Evolutionary conservation across 805 yeast species (phyloP), one percentile per base, ranked within the genome.

Genomic region (Monosporozyma aerobia): DNA sequence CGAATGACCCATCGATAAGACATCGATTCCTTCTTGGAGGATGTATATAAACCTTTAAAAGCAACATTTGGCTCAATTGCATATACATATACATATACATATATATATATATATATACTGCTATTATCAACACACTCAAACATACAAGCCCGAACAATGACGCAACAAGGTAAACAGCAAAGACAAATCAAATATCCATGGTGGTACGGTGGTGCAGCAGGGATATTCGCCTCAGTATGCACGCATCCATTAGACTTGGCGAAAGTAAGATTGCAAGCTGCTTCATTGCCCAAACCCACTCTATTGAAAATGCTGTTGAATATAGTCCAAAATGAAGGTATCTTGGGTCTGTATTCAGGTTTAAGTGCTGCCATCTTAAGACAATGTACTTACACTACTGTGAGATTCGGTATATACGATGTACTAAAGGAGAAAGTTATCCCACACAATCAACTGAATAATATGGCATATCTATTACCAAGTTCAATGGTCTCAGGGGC

Each of bases 161-260:
- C 44, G 5, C 45, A 43, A 43, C 45, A 43, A 43, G 30, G 16
- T 11, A 49, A 19, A 43, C n/a, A 19, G 29, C 35, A 41, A 23
- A 40, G 51, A 33, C 41, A 44, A 29, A 53, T 62, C 11, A 70
- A 68, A 49, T 70, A 72, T 60, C 74, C 75, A 2, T 80, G 81
- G 64, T 80, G 84, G 84, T 79, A 80, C 57, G 85, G 83, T 47
- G 88, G 89, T 53, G 83, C 80, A 14, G 80, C 86, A 14, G 83
- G 87, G 53, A 79, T 80, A 74, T 76, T 77, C 47, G 89, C 88
- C 7, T 80, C 85, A 63, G 58, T 79, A 40, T 78, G 78, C 48
- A 83, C 89, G 1, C 96, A 88, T 69, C 96, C 96, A 3, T 72
- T 88, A 54, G 96, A 88, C 65, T 73, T 88, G 44, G 94, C 96